Conservation (phyloP, 73 alveolate species). For the Blepharisma stoltei region DNA sequence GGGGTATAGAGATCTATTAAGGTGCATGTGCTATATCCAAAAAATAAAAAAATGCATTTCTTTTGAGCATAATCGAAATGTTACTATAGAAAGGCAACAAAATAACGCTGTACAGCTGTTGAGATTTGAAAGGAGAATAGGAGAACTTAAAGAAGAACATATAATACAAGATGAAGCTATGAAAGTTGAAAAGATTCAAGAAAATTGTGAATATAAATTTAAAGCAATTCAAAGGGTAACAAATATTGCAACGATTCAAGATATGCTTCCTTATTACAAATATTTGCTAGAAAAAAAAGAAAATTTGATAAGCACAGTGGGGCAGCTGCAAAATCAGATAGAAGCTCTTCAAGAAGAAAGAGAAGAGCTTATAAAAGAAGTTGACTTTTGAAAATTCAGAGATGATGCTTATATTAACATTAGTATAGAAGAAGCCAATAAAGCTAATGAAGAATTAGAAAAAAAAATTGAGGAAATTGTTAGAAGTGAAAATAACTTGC, state of each 20-base stretch:
- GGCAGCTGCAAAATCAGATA: not conserved
- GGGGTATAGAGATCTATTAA: too few species aligned
- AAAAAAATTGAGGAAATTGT: too few species aligned
- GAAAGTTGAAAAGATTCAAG: not conserved
- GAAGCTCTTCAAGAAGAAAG: slow-evolving; percentile 1
- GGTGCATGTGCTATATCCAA: too few species aligned
- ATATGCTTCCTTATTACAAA: slow-evolving; percentile 16
- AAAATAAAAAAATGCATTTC: slow-evolving; percentile 5
- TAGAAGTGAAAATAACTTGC: too few species aligned
- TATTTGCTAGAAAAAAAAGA: slow-evolving; percentile 1
- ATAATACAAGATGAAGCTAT: not conserved
- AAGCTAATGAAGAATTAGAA: too few species aligned
- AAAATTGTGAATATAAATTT: not conserved
- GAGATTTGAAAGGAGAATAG: slow-evolving; percentile 15
- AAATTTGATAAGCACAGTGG: not conserved
- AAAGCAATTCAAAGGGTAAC: slow-evolving; percentile 18
- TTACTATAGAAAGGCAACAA: not conserved
- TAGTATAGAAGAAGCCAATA: too few species aligned
- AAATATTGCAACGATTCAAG: slow-evolving; percentile 7
- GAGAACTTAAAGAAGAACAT: slow-evolving; percentile 3
- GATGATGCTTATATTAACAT: too few species aligned
- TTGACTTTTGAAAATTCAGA: too few species aligned
- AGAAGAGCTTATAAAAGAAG: not conserved
- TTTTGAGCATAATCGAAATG: slow-evolving; percentile 3
- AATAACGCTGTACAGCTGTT: not conserved